Conservation (phyloP, 768 basidiomycete species). For the Trametes cingulata region DNA sequence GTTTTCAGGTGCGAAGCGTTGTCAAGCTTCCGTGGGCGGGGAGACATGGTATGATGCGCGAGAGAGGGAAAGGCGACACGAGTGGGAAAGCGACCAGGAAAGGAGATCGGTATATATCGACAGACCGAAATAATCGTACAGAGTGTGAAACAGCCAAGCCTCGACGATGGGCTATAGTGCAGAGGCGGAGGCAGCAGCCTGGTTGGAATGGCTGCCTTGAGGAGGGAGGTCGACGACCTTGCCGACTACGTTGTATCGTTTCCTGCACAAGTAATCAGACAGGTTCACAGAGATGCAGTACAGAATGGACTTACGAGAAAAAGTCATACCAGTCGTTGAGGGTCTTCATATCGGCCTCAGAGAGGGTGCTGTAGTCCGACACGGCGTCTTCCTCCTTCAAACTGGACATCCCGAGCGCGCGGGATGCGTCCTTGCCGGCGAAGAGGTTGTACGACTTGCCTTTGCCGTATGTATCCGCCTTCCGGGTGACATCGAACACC, state of each 20-base stretch:
- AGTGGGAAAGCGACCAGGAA: not conserved
- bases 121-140: not conserved
- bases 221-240: constrained; percentile 59
- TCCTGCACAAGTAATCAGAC: constrained; percentile 39
- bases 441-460: constrained; percentile 82
- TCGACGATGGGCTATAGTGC: not conserved
- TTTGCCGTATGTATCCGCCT: constrained; percentile 86
- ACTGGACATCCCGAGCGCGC: constrained; percentile 87
- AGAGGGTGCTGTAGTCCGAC: constrained; percentile 78
- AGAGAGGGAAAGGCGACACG: not conserved
- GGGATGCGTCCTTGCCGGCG: constrained; percentile 92
- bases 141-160: not conserved
- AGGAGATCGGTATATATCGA: not conserved
- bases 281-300: not conserved
- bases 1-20: too few relatives aligned
- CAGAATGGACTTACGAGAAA: constrained; percentile 57
- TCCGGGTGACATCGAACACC: constrained; percentile 86
- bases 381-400: constrained; percentile 84
- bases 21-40: too few relatives aligned
- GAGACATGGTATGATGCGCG: not conserved
- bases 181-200: not conserved
- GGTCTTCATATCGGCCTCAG: constrained; percentile 71
- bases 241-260: constrained; percentile 89
- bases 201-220: not conserved
- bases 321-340: constrained; percentile 89